These are phyloP conservation scores for Naegleria lovaniensis DNA, from an alignment of 208 protist species.

Conservation along the genomic window DNA sequence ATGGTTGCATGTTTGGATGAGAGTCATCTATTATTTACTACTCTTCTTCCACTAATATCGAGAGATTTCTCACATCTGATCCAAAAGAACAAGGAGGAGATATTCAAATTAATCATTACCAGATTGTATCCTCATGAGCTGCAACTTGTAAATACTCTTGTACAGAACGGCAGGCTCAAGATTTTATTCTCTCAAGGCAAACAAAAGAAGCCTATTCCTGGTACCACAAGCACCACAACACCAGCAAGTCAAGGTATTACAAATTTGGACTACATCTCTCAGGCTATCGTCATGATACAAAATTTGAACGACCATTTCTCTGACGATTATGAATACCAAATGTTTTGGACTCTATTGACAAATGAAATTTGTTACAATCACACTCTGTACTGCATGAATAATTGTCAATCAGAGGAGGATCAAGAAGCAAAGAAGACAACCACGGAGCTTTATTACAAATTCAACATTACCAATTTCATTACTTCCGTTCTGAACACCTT, in stretches of 20 bases:
- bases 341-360: neutral
- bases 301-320: neutral
- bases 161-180: neutral
- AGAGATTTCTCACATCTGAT: neutral
- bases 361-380: slow-evolving; percentile 6
- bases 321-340: neutral
- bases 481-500: neutral
- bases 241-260: neutral
- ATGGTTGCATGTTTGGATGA: neutral
- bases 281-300: neutral
- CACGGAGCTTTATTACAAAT: neutral
- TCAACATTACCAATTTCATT: neutral
- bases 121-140: neutral
- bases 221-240: neutral
- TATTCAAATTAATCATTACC: neutral
- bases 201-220: neutral
- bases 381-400: neutral
- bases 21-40: neutral
- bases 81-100: neutral
- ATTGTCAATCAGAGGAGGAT: neutral
- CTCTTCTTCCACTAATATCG: neutral
- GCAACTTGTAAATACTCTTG: neutral
- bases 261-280: neutral
- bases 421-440: neutral
- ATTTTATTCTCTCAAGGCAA: neutral